Evolutionary conservation across 345 rosid species (phyloP).

Genomic region (Syzygium grande): DNA sequence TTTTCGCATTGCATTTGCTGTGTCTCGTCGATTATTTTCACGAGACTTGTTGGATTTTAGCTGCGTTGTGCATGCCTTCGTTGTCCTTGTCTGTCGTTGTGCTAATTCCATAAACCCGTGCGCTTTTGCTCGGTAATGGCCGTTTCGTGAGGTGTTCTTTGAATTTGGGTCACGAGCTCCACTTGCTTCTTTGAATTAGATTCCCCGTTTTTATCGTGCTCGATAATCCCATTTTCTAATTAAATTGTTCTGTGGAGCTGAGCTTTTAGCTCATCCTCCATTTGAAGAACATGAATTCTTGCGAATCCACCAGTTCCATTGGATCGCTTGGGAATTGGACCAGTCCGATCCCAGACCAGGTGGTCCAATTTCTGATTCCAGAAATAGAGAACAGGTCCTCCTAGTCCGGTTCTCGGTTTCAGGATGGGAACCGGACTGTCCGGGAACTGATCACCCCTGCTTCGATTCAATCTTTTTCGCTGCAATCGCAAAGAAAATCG

Average conservation of each 20-base stretch:
- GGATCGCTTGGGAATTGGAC: no score
- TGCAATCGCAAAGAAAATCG: background rate
- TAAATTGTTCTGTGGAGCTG: background rate
- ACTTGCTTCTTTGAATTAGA: background rate
- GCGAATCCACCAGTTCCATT: no score
- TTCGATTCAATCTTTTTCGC: background rate
- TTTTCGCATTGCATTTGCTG: background rate
- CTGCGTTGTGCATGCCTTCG: no score
- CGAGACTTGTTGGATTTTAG: background rate
- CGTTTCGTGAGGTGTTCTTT: background rate
- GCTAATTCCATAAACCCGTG: background rate
- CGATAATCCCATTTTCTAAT: background rate
- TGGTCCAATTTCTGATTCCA: no score
- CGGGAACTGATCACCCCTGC: no score
- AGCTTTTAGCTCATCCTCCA: background rate
- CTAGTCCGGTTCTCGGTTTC: no score
- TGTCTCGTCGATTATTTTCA: background rate
- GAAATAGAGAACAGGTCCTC: no score
- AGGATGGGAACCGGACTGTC: no score
- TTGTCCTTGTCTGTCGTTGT: background rate
- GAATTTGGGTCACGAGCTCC: background rate
- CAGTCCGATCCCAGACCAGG: no score
- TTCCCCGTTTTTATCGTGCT: background rate
- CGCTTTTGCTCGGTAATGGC: background rate
- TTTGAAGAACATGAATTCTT: no score